phyloP scores from a whole-genome alignment of 31 red algal species.

The Odonthalia washingtoniensis region DNA sequence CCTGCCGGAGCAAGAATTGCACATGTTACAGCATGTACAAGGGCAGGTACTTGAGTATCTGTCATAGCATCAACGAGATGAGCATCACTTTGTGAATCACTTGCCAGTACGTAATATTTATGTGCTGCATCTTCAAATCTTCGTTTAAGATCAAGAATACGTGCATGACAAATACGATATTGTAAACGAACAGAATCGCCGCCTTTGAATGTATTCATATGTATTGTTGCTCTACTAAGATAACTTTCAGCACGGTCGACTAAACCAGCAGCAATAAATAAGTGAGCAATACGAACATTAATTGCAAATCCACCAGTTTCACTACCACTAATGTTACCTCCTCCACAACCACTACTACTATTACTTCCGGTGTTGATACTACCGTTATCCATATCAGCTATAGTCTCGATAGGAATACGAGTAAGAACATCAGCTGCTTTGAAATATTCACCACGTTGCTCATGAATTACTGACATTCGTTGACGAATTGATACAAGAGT shows the following conservation, averaged over 20 bases:
- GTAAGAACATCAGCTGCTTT: constrained; percentile 58
- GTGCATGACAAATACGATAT: constrained; percentile 57
- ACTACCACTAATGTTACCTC: too few species aligned
- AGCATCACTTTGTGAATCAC: constrained; percentile 41
- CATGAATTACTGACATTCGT: constrained; percentile 42
- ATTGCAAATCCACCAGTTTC: constrained; percentile 45
- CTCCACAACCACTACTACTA: too few species aligned
- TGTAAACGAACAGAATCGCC: constrained; percentile 51
- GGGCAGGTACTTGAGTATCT: constrained; percentile 49
- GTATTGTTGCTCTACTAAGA: constrained; percentile 60
- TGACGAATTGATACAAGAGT: constrained; percentile 53
- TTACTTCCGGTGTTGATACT: too few species aligned
- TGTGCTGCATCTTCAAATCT: constrained; percentile 85
- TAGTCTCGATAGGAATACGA: constrained; percentile 55
- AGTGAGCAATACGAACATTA: constrained; percentile 72
- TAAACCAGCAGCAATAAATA: constrained; percentile 61
- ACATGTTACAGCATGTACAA: constrained; percentile 82
- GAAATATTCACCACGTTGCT: constrained; percentile 46
- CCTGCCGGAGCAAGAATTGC: constrained; percentile 88
- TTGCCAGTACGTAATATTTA: constrained; percentile 87
- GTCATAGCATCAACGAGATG: constrained; percentile 50
- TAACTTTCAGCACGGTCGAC: constrained; percentile 57
- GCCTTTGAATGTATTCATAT: constrained; percentile 52
- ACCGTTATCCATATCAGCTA: constrained; percentile 17
- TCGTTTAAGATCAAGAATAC: constrained; percentile 86